These are phyloP conservation scores for Leccinum subgranulosum DNA, from an alignment of 768 basidiomycete species.

Conservation along the genomic window DNA sequence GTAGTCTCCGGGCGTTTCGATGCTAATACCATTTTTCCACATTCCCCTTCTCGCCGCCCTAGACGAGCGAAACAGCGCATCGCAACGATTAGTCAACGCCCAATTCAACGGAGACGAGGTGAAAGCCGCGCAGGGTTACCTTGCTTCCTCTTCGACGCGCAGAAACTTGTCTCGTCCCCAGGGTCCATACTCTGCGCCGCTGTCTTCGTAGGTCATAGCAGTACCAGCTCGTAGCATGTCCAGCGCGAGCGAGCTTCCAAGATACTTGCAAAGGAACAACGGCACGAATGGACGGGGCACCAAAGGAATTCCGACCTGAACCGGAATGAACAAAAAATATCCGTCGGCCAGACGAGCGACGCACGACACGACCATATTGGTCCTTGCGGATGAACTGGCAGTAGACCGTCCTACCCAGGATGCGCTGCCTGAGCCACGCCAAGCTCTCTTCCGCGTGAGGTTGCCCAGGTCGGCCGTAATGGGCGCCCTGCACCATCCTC, in stretches of 20 bases:
- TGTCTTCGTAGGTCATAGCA: conserved; percentile 71
- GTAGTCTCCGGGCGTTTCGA: conserved; percentile 77
- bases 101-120: neutral
- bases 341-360: conserved; percentile 20
- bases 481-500: conserved; percentile 51
- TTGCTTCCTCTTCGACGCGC: conserved; percentile 60
- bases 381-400: conserved; percentile 76
- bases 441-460: conserved; percentile 72
- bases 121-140: conserved; percentile 36
- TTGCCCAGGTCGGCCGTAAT: conserved; percentile 83
- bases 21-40: conserved; percentile 55
- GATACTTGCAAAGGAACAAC: conserved; percentile 35
- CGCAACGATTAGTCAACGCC: neutral
- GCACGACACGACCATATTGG: conserved; percentile 80
- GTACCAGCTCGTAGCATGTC: conserved; percentile 82
- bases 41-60: conserved; percentile 68
- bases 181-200: conserved; percentile 76
- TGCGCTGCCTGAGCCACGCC: conserved; percentile 59
- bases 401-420: conserved; percentile 59
- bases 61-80: neutral
- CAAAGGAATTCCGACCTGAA: conserved; percentile 63
- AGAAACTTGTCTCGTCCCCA: conserved; percentile 64
- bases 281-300: conserved; percentile 54
- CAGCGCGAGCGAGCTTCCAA: conserved; percentile 49
- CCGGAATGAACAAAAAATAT: neutral